Conservation (phyloP, 805 yeast genomes). For the Candida manassasensis region DNA sequence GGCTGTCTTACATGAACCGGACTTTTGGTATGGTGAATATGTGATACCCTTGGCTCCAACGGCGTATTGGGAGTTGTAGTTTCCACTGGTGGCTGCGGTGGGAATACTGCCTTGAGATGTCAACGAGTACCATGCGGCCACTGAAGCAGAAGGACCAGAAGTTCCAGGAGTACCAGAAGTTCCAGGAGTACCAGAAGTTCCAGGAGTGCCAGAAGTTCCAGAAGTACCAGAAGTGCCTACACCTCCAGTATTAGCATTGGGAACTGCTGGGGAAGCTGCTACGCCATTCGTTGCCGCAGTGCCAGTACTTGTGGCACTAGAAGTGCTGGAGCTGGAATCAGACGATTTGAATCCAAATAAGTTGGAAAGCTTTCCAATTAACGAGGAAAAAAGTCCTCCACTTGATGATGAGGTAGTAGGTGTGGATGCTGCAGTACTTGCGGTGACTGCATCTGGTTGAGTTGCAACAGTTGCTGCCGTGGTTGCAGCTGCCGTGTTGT, state of each 20-base stretch:
- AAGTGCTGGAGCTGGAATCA: constrained; percentile 19
- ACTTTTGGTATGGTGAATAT: constrained; percentile 70
- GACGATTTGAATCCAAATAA: constrained; percentile 9
- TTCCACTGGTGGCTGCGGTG: not conserved
- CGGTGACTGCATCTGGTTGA: constrained; percentile 15
- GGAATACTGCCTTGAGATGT: not conserved
- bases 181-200: constrained; percentile 9
- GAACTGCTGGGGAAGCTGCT: too few species aligned
- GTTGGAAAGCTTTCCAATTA: constrained; percentile 6
- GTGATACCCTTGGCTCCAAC: constrained; percentile 67
- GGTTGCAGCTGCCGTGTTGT: not conserved
- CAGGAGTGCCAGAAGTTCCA: constrained; percentile 5
- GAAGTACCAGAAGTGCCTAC: constrained; percentile 7
- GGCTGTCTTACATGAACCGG: constrained; percentile 66
- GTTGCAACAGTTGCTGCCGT: constrained; percentile 12
- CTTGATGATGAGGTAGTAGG: constrained; percentile 6
- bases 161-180: constrained; percentile 7
- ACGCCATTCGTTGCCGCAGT: not conserved
- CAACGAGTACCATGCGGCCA: not conserved
- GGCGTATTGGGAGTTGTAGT: constrained; percentile 10
- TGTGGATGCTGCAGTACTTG: constrained; percentile 10
- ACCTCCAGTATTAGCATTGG: constrained; percentile 21
- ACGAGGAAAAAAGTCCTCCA: constrained; percentile 5
- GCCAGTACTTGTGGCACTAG: constrained; percentile 12
- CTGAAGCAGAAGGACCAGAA: constrained; percentile 36